Percentiles rank a stretch among this genome's conserved stretches.
phyloP scores from a whole-genome alignment of 495 filamentous ascomycete genomes.

The Neurospora sp. region DNA sequence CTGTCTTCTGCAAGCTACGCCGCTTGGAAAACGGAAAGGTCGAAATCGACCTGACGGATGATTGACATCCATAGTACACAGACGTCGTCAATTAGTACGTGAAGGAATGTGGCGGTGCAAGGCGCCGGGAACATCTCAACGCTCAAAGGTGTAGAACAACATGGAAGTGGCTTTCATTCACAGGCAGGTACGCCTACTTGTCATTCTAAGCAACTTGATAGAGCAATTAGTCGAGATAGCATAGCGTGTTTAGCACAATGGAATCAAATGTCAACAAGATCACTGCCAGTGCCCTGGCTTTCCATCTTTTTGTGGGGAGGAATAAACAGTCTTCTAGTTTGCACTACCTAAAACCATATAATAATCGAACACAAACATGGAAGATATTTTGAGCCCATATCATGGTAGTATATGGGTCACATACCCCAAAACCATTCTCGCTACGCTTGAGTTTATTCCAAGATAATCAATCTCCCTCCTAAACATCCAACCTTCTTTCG shows the following conservation, averaged over 20 bases:
- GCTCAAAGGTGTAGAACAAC: background rate
- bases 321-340: background rate
- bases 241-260: background rate
- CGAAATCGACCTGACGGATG: slow-evolving; percentile 1
- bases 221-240: background rate
- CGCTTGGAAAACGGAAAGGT: background rate
- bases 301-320: background rate
- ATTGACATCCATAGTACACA: background rate
- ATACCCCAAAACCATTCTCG: background rate
- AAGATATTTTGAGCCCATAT: background rate
- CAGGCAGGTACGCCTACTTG: background rate
- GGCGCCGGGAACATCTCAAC: background rate
- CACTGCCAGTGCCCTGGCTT: background rate
- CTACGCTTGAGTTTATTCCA: background rate
- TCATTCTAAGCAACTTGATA: background rate
- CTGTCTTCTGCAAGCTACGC: background rate
- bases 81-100: background rate
- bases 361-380: background rate
- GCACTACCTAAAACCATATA: background rate
- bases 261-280: background rate
- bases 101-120: background rate
- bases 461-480: background rate
- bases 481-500: background rate
- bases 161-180: background rate
- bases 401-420: background rate